These are phyloP conservation scores for Ascochyta pisi DNA, from an alignment of 2,329 filamentous ascomycete species.

Conservation along the genomic window DNA sequence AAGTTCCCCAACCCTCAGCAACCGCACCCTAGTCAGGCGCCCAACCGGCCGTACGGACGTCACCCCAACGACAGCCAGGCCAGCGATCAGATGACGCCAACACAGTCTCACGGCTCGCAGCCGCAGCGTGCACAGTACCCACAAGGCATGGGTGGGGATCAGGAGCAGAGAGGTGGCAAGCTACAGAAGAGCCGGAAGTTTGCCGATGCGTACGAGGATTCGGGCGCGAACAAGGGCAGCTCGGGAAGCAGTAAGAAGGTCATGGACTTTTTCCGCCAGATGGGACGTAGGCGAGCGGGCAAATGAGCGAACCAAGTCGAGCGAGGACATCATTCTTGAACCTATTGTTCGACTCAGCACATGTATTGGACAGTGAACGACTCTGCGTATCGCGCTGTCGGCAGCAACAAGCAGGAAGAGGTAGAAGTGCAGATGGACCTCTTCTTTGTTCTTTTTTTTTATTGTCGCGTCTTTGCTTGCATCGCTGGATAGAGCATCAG, in stretches of 20 bases:
- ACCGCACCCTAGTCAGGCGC: conserved; percentile 38
- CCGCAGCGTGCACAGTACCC: conserved; percentile 49
- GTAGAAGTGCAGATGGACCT: conserved; percentile 10
- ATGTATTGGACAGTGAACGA: conserved; percentile 2
- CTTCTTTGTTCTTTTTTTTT: neutral
- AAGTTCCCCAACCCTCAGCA: conserved; percentile 45
- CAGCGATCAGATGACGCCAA: conserved; percentile 38
- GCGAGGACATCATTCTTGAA: conserved; percentile 6
- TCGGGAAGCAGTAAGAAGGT: conserved; percentile 84
- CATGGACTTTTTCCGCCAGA: conserved; percentile 96
- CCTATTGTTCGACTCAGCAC: conserved; percentile 7
- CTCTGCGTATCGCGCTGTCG: conserved; percentile 5
- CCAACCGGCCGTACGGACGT: conserved; percentile 34
- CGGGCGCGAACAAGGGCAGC: conserved; percentile 40
- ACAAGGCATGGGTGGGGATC: conserved; percentile 46
- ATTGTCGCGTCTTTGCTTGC: conserved; percentile 8
- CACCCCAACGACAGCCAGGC: conserved; percentile 46
- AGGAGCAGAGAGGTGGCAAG: conserved; percentile 56
- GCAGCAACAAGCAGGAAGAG: neutral
- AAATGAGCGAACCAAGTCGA: conserved; percentile 2
- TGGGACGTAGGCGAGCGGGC: conserved; percentile 57
- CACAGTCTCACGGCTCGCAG: conserved; percentile 13
- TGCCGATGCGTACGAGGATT: conserved; percentile 81
- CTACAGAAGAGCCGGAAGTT: conserved; percentile 89
- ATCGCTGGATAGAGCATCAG: conserved; percentile 21